Conservation (phyloP, 202 grass and related monocot genomes). For the Alloteropsis angusta region DNA sequence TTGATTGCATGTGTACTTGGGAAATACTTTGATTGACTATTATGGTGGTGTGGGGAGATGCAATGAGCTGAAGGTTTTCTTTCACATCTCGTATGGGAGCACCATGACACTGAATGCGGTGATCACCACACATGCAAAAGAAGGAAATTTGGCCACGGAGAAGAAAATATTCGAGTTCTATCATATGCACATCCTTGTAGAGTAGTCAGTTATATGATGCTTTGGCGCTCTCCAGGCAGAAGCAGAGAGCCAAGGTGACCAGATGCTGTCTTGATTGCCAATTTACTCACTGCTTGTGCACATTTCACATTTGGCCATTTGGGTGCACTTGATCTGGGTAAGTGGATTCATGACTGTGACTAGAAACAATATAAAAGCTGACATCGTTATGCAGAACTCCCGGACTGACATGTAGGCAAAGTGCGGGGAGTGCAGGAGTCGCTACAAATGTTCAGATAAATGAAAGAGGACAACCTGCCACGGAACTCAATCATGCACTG, state of each 20-base stretch:
- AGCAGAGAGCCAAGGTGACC: conserved; percentile 45
- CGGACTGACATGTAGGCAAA: conserved; percentile 43
- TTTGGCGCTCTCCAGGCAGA: conserved; percentile 32
- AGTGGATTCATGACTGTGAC: conserved; percentile 39
- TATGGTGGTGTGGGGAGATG: conserved; percentile 21
- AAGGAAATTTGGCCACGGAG: conserved; percentile 27
- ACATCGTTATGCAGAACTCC: conserved; percentile 32
- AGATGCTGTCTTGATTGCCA: conserved; percentile 29
- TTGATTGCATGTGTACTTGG: conserved; percentile 53
- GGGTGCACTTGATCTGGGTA: conserved; percentile 33
- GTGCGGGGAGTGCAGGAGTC: conserved; percentile 30
- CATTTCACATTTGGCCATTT: too few species aligned
- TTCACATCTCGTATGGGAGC: conserved; percentile 42
- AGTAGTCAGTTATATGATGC: conserved; percentile 39
- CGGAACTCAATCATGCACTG: conserved; percentile 44
- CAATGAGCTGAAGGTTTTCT: conserved; percentile 37
- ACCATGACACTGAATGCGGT: conserved; percentile 33
- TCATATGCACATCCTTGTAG: conserved; percentile 43
- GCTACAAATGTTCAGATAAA: conserved; percentile 34
- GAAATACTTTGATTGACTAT: conserved; percentile 49
- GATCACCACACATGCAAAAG: conserved; percentile 43
- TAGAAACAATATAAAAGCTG: conserved; percentile 36
- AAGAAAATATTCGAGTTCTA: conserved; percentile 51
- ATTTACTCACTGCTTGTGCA: conserved; percentile 31
- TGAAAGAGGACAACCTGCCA: conserved; percentile 41